These are phyloP conservation scores for Coniella vitis DNA, from an alignment of 2,329 filamentous ascomycete genomes.

Conservation along the genomic window DNA sequence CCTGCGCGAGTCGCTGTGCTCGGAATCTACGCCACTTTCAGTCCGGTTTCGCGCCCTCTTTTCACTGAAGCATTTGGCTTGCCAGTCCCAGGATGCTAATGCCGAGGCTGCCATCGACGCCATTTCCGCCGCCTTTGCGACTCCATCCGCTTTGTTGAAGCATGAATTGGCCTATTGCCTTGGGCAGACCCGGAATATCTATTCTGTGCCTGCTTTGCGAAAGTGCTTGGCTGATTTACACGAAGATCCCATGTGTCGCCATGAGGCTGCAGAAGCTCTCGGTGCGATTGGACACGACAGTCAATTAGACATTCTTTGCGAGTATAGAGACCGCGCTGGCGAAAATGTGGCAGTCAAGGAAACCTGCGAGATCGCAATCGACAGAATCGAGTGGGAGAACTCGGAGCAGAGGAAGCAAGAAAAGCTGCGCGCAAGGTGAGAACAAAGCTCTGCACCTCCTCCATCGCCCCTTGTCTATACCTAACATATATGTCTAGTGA, in stretches of 20 bases:
- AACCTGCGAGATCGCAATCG: constrained; percentile 95
- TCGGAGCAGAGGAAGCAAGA: constrained; percentile 65
- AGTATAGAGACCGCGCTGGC: constrained; percentile 65
- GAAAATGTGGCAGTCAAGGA: constrained; percentile 81
- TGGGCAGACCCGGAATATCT: constrained; percentile 76
- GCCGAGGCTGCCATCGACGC: constrained; percentile 57
- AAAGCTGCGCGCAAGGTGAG: constrained; percentile 73
- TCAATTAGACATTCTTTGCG: constrained; percentile 66
- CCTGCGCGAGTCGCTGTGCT: constrained; percentile 69
- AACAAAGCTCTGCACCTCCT: constrained; percentile 3
- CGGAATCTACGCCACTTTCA: constrained; percentile 75
- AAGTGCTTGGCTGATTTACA: constrained; percentile 66
- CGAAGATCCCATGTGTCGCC: constrained; percentile 93
- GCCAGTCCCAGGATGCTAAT: constrained; percentile 56
- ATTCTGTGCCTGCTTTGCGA: constrained; percentile 66
- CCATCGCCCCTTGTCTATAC: too few species aligned
- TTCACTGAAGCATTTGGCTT: constrained; percentile 90
- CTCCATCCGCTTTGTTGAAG: constrained; percentile 84
- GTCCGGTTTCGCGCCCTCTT: constrained; percentile 94
- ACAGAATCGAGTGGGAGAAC: constrained; percentile 89
- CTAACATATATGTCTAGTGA: constrained; percentile 53
- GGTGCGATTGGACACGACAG: constrained; percentile 73
- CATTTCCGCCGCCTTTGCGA: constrained; percentile 80
- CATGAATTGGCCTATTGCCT: constrained; percentile 97
- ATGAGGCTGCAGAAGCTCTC: constrained; percentile 92